Base-by-base conservation (phyloP, 306 rosid species). In the Vigna hirtella region DNA sequence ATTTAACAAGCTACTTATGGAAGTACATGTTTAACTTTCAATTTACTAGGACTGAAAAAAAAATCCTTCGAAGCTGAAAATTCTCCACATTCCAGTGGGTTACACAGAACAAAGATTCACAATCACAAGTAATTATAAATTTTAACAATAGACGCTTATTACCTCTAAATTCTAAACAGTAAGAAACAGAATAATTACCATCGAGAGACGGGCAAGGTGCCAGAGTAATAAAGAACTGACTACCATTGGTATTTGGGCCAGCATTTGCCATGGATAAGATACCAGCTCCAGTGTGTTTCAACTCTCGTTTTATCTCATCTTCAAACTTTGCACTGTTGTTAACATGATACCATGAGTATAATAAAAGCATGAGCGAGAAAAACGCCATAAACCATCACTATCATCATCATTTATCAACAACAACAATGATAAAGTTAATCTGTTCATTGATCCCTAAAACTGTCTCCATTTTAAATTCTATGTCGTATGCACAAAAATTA, bases 201-300 rank as follows among this genome's bases (percentile, higher is more conserved):
- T 95, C 99, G 17, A 95, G 86, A 5, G 99, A 91, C 2, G 98
- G 94, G 79, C 99, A 96, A 13, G 99, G 99, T 12, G 99, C 92
- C 17, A 96, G 82, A 50, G 99, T 96, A 81, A 96, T 87, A 70
- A 96, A 93, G 88, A 96, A 93, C 79, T 96, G 99, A 85, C 99
- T 96, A 24, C 99, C 98, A 82, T 96, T 96, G 45, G 97, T 85
- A 81, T 96, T 77, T 5, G 96, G 96, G 64, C 99, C 99, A 77
- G 98, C 97, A 83, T 96, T 96, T 43, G 98, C 99, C 99, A 96
- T 96, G 48, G 99, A 96, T 78, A 96, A 85, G 80, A 96, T 90
- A 50, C 99, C 99, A 61, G 99, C 99, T 74, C 99, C 99, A 24
- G 99, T 93, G 74, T 96, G 99, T 89, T 96, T 96, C 90, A 96